Base-by-base conservation (phyloP, 345 rosid species). In the Brassica rapa region DNA sequence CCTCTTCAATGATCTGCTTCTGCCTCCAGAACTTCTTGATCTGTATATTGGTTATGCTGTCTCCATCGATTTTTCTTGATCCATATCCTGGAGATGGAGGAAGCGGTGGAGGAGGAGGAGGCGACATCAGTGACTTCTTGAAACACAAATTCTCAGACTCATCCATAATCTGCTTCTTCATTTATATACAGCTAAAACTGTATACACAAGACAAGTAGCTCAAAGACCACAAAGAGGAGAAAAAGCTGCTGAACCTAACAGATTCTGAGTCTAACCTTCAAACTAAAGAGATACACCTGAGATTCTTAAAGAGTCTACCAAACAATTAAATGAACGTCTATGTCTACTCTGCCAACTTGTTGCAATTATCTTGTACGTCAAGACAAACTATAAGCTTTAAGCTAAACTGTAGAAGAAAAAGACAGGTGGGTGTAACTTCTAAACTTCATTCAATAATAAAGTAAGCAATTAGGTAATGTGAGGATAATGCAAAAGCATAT, bases 1-100 rank as follows among this genome's bases (percentile, higher is more conserved):
- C 96, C 79, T 93, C 97, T 86, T 91, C 91, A 57, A 79, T 86
- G 46, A 86, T 72, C 56, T 83, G 87, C 80, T 87, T 93, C 83
- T 79, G 83, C 82, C 90, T 89, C 97, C 97, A 93, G 75, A 85
- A 93, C 83, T 82, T 88, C 16, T 90, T 94, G 59, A 93, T 91
- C 86, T 91, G 93, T 73, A 65, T 88, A 35, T 90, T 91, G 0
- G 98, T 93, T 57, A 91, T 85, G 59, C 97, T 90, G 24, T 82
- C 84, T 29, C 74, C 43, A 7, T 30, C 62, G 0, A 62, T 66
- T 72, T 84, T 88, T 81, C 75, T 77, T 1, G 62, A 81, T 88
- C 86, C 82, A 74, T 78, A 81, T 46, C 83, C 53, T 0, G 83
- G 87, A 80, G 79, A 84, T 10, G 85, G 88, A 11, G 77, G 91